A percentile compares a stretch with the other conserved stretches of the same genome.
Evolutionary conservation across 805 yeast genomes (phyloP).

Genomic region (Suhomyces xylopsoci): DNA sequence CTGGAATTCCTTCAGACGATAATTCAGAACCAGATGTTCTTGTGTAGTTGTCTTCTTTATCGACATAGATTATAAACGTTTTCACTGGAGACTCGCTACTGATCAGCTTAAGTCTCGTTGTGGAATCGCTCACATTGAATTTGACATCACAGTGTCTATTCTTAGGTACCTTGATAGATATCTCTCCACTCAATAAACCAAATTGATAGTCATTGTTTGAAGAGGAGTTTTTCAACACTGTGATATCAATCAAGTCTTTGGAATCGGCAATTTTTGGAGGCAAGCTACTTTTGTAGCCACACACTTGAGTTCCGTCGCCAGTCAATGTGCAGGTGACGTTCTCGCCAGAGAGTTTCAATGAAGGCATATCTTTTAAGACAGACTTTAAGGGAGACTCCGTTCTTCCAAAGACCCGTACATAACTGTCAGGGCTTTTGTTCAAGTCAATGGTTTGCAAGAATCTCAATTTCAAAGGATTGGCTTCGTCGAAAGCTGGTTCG

Average conservation of each 20-base stretch:
- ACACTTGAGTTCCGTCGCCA: conserved; percentile 49
- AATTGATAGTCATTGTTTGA: conserved; percentile 46
- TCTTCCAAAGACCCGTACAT: conserved; percentile 51
- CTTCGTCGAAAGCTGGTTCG: conserved; percentile 55
- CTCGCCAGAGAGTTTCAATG: conserved; percentile 40
- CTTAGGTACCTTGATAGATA: conserved; percentile 54
- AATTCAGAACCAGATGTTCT: conserved; percentile 3
- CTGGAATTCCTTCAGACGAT: conserved; percentile 28
- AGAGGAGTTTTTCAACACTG: conserved; percentile 50
- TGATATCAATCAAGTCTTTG: conserved; percentile 47
- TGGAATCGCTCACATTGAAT: conserved; percentile 51
- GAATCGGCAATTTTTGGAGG: conserved; percentile 38
- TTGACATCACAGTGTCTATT: conserved; percentile 63
- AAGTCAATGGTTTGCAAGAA: conserved; percentile 63
- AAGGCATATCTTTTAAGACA: conserved; percentile 61
- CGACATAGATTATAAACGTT: conserved; percentile 51
- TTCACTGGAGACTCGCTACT: conserved; percentile 56
- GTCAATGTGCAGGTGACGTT: conserved; percentile 32
- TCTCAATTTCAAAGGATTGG: conserved; percentile 68
- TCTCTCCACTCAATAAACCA: conserved; percentile 63
- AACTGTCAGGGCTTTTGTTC: conserved; percentile 26
- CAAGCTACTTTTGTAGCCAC: conserved; percentile 49
- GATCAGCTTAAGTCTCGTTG: conserved; percentile 17
- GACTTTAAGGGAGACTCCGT: conserved; percentile 42
- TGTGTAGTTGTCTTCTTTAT: conserved; percentile 20